Evolutionary conservation across 1,284 basidiomycete species (phyloP).

Genomic region (Ceratobasidium sp.): DNA sequence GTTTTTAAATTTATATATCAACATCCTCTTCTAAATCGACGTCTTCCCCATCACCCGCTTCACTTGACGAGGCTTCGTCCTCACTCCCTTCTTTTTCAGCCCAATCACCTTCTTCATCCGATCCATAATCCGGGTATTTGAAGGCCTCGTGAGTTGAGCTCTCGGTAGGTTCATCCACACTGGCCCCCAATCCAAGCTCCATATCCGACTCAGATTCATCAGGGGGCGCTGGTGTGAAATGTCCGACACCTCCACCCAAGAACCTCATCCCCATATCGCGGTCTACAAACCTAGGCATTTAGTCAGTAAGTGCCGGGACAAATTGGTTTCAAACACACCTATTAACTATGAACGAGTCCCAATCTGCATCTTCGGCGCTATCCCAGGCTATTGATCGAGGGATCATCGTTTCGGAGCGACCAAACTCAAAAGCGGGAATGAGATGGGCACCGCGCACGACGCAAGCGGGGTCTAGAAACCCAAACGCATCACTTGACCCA

Average conservation of each 20-base stretch:
- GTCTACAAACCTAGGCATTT: conserved; percentile 11
- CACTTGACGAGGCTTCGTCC: no score
- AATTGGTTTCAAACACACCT: background rate
- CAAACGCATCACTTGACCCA: conserved; percentile 47
- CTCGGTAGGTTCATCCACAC: no score
- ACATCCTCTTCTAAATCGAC: no score
- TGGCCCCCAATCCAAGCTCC: no score
- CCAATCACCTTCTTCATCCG: no score
- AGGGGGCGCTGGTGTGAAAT: background rate
- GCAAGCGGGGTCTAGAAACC: conserved; percentile 52
- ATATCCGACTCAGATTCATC: no score
- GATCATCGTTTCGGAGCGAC: background rate
- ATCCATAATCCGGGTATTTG: no score
- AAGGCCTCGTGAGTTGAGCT: no score
- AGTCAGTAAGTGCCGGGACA: background rate
- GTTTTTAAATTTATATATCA: no score
- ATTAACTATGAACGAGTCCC: background rate
- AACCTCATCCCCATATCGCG: conserved; percentile 20
- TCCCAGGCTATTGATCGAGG: background rate
- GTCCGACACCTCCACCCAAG: conserved; percentile 12
- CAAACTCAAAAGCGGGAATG: conserved; percentile 50
- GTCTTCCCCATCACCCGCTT: no score
- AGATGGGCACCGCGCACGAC: conserved; percentile 53
- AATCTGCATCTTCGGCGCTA: background rate
- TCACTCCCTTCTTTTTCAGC: no score